phyloP scores from a whole-genome alignment of 2,329 filamentous ascomycete genomes.

The Biscogniauxia sp. region DNA sequence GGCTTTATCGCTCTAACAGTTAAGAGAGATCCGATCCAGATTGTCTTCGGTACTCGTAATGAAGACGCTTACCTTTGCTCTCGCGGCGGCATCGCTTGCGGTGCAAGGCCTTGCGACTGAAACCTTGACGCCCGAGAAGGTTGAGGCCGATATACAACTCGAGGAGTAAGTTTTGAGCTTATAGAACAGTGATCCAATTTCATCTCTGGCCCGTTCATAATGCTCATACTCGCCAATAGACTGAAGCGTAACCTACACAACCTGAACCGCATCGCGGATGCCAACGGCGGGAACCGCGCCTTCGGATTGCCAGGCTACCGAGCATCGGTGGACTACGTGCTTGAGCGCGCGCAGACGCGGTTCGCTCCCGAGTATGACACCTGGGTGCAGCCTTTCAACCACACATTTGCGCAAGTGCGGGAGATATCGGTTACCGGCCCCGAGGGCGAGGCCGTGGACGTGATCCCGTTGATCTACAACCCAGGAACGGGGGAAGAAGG shows the following conservation, averaged over 20 bases:
- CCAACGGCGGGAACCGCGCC: conserved; percentile 58
- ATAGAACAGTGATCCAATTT: background rate
- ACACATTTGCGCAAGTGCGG: conserved; percentile 42
- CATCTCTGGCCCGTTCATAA: too few species aligned
- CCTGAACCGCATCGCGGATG: conserved; percentile 51
- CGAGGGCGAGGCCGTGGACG: conserved; percentile 42
- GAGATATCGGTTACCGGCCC: conserved; percentile 44
- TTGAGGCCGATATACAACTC: conserved; percentile 39
- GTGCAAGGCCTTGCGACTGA: conserved; percentile 26
- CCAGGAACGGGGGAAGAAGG: conserved; percentile 40
- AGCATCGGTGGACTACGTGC: conserved; percentile 56
- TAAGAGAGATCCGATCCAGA: too few species aligned
- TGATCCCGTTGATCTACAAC: conserved; percentile 46
- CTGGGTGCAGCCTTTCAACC: conserved; percentile 45
- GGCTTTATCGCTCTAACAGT: too few species aligned
- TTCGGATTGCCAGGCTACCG: conserved; percentile 59
- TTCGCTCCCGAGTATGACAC: conserved; percentile 44
- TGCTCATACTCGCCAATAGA: conserved; percentile 29
- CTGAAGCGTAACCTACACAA: conserved; percentile 53
- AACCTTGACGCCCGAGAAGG: conserved; percentile 37
- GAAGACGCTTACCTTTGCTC: conserved; percentile 2
- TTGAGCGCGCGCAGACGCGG: conserved; percentile 41
- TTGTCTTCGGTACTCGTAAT: background rate
- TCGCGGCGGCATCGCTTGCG: conserved; percentile 17
- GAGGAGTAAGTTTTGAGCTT: conserved; percentile 31